Evolutionary conservation across 768 basidiomycete species (phyloP), one percentile per base, ranked within the genome.

Genomic region (Mycena albidolilacea): DNA sequence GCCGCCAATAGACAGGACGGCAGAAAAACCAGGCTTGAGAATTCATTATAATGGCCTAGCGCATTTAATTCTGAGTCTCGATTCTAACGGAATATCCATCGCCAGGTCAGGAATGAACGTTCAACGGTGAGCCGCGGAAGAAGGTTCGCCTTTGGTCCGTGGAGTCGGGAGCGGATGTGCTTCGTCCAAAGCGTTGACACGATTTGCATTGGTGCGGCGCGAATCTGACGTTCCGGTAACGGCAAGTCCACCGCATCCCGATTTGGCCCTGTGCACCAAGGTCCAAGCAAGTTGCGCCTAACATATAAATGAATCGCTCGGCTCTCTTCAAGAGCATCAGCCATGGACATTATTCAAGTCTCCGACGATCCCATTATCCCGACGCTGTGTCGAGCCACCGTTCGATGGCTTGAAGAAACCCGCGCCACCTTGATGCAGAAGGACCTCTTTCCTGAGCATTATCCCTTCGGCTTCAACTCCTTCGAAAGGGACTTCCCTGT

Each of bases 151-250:
- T 17, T 19, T 46, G 44, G 1, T 46, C 7, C 17, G 5, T 46
- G 44, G 12, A 14, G 11, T 46, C 57, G 57, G 57, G 57, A 19
- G 57, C 57, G 6, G 44, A 19, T 30, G 15, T 38, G 15, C 57
- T 38, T 58, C 37, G 57, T 17, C 57, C 57, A 12, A 38, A 58
- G 17, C 57, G 37, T 58, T 38, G 57, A 58, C 57, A 58, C 14
- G 8, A 57, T 57, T 58, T 52, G 21, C 7, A n/a, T 23, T 1
- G 19, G 12, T 52, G 50, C 21, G 19, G 14, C 44, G 44, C 44
- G 30, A 6, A 58, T 58, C 37, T 38, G 11, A 37, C 55, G 35
- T 14, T 57, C 14, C 55, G 23, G n/a, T 58, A 37, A 58, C 57
- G 57, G 57, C 37, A 58, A 12, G 57, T 38, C 35, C 57, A 19